A percentile compares a stretch with the other conserved stretches of the same genome.
Evolutionary conservation across 129 eudicot species (phyloP).

Genomic region (Oenanthe sinensis): DNA sequence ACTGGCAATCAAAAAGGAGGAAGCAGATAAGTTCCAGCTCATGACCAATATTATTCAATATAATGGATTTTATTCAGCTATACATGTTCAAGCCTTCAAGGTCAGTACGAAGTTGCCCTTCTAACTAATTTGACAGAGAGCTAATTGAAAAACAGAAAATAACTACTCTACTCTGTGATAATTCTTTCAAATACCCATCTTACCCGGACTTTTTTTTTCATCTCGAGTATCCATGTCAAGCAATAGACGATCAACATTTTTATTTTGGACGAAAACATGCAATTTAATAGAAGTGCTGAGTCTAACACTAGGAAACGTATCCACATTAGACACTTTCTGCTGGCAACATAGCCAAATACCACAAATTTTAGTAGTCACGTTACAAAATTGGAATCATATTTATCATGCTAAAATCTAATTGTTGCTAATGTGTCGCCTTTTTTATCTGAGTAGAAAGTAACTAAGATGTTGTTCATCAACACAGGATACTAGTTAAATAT

Average conservation of each 20-base stretch:
- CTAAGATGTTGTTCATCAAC: not conserved
- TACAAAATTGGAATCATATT: not conserved
- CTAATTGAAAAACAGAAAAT: no score
- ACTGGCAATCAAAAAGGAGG: not conserved
- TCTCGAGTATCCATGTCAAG: not conserved
- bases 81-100: not conserved
- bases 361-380: not conserved
- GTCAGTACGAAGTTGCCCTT: not conserved
- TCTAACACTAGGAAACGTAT: not conserved
- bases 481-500: not conserved
- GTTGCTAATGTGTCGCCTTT: not conserved
- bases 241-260: not conserved
- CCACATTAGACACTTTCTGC: not conserved
- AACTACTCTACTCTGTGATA: not conserved
- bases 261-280: not conserved
- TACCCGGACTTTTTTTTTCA: not conserved
- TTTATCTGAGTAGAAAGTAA: not conserved
- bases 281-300: not conserved
- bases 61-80: not conserved
- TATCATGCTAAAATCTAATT: not conserved
- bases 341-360: not conserved
- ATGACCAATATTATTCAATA: not conserved
- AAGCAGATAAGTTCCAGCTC: not conserved
- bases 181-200: not conserved
- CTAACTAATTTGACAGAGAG: not conserved